Evolutionary conservation across 805 yeast genomes (phyloP).

Genomic region (Ascoidea asiatica): DNA sequence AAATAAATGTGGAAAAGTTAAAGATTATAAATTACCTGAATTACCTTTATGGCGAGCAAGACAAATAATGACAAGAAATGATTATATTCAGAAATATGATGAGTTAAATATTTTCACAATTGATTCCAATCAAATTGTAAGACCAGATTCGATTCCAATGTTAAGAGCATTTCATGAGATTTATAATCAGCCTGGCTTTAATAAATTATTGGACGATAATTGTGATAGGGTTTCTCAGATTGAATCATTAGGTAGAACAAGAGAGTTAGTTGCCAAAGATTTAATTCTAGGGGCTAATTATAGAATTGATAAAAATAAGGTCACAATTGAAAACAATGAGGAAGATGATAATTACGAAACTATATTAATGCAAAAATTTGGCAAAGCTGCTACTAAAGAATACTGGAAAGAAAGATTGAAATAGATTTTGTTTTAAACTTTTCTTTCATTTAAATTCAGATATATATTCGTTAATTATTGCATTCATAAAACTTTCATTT

Average conservation of each 20-base stretch:
- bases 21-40: slow-evolving; percentile 49
- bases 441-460: no score
- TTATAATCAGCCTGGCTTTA: slow-evolving; percentile 56
- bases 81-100: slow-evolving; percentile 64
- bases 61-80: slow-evolving; percentile 77
- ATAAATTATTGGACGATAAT: slow-evolving; percentile 50
- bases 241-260: slow-evolving; percentile 64
- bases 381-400: slow-evolving; percentile 19
- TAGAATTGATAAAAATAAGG: slow-evolving; percentile 13
- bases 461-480: no score
- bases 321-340: slow-evolving; percentile 12
- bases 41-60: slow-evolving; percentile 75
- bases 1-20: slow-evolving; percentile 11
- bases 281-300: slow-evolving; percentile 38
- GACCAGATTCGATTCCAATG: slow-evolving; percentile 80
- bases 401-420: slow-evolving; percentile 39
- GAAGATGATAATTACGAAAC: slow-evolving; percentile 11
- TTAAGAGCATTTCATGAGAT: slow-evolving; percentile 82
- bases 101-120: slow-evolving; percentile 68
- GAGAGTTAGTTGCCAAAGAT: slow-evolving; percentile 65
- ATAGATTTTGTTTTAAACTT: no score
- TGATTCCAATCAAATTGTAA: slow-evolving; percentile 56
- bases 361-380: slow-evolving; percentile 20
- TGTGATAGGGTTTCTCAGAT: slow-evolving; percentile 58
- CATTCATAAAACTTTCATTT: no score